Base-by-base conservation (phyloP, 2,329 filamentous ascomycete genomes). In the Knufia fluminis region DNA sequence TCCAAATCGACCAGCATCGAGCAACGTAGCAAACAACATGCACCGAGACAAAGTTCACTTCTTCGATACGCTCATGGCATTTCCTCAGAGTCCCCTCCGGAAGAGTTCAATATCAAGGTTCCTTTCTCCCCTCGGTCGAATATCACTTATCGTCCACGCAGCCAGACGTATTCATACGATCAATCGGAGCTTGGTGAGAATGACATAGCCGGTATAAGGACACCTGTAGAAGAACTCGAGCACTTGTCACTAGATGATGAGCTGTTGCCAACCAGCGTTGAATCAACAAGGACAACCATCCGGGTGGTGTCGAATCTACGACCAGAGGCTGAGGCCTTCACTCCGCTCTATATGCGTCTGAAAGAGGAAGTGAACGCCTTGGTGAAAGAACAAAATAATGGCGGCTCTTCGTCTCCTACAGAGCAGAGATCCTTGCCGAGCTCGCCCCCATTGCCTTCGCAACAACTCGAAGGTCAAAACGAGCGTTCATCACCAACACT, bases 41-140 rank as follows among this genome's bases (percentile, higher is more conserved):
- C 55, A 8, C 56, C 57, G 6, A 53, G 58, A 22, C 54, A 59
- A 46, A 58, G 55, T 50, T 60, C 57, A 10, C 44, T 59, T 19
- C 50, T 59, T 16, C 53, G 57, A 14, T 59, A 58, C 39, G 50
- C 54, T 23, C 50, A 52, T 44, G 50, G 41, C 16, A 49, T 43
- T 9, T 57, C 55, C 12, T 52, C 52, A 12, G 53, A 56, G 35
- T 31, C 22, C 42, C 17, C 20, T 44, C 14, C 46, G 42, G 16
- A 49, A 35, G 16, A 35, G n/a, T 48, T 32, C 17, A 24, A 39
- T 20, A 16, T 16, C 42, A 26, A 42, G n/a, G 28, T 8, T 17
- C 16, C 35, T 39, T 36, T 35, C 48, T 40, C 41, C 10, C 22
- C 26, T 17, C 10, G 33, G 22, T 35, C n/a, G 28, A 32, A 45